phyloP scores from a whole-genome alignment of 2,329 filamentous ascomycete species.

The Fusarium nisikadoi region DNA sequence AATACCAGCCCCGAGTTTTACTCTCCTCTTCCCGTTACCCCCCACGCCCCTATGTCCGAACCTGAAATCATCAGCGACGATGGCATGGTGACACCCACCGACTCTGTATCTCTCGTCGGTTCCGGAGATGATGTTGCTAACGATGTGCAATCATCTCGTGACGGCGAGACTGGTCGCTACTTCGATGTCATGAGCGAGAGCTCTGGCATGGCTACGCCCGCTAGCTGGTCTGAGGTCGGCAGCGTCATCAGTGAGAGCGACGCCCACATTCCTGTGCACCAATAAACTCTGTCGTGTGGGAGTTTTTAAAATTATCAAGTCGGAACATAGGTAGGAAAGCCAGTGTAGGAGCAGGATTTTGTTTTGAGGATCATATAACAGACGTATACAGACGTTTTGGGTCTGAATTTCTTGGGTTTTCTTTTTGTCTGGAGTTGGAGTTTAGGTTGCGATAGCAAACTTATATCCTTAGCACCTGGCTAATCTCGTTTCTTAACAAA shows the following conservation, averaged over 20 bases:
- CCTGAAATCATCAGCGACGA: slow-evolving; percentile 60
- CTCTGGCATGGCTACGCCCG: slow-evolving; percentile 68
- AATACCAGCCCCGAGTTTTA: slow-evolving; percentile 66
- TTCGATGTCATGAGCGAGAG: slow-evolving; percentile 70
- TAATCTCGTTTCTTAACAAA: slow-evolving; percentile 22
- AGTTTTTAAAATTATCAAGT: not conserved
- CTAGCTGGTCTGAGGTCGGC: slow-evolving; percentile 73
- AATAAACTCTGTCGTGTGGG: slow-evolving; percentile 29
- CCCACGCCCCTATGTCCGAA: slow-evolving; percentile 61
- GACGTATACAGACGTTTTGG: not conserved
- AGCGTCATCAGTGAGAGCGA: slow-evolving; percentile 70
- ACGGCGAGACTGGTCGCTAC: slow-evolving; percentile 52
- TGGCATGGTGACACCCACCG: slow-evolving; percentile 68
- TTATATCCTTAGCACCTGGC: slow-evolving; percentile 39
- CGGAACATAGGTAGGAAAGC: not conserved
- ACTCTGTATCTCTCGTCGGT: slow-evolving; percentile 65
- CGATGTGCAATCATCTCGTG: slow-evolving; percentile 53
- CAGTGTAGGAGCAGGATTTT: not conserved
- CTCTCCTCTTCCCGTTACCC: slow-evolving; percentile 67
- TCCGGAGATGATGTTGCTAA: slow-evolving; percentile 61
- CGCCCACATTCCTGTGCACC: slow-evolving; percentile 47
- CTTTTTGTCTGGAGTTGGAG: slow-evolving; percentile 32
- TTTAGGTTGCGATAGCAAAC: slow-evolving; percentile 26
- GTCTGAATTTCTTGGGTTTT: not conserved
- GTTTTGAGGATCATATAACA: slow-evolving; percentile 12